These are phyloP conservation scores for Cadophora sp. DNA, from an alignment of 2,329 filamentous ascomycete genomes.

Conservation along the genomic window DNA sequence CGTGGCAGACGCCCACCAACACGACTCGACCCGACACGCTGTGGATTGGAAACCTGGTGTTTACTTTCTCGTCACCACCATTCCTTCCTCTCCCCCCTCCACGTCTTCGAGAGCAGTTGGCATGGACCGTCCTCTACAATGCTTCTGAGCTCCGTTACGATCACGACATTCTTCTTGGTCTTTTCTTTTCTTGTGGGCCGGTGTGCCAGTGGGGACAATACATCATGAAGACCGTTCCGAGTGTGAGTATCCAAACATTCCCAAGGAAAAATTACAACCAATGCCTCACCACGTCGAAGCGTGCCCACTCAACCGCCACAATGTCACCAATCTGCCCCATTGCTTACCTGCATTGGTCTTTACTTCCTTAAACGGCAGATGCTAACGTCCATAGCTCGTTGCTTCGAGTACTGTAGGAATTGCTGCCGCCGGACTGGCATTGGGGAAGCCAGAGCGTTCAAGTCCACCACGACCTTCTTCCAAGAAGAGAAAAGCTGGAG, in stretches of 20 bases:
- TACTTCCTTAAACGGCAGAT: constrained; percentile 16
- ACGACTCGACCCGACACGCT: constrained; percentile 14
- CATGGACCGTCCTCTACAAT: constrained; percentile 41
- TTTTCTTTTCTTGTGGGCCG: constrained; percentile 36
- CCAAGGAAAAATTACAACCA: constrained; percentile 21
- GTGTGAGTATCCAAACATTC: constrained; percentile 40
- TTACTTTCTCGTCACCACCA: constrained; percentile 28
- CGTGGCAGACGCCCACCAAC: constrained; percentile 7
- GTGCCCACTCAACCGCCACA: background rate
- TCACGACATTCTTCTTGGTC: constrained; percentile 34
- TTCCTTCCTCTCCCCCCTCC: constrained; percentile 15
- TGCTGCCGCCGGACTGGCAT: constrained; percentile 44
- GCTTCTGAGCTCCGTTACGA: constrained; percentile 38
- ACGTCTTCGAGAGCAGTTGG: constrained; percentile 31
- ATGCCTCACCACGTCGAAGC: background rate
- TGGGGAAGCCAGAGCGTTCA: constrained; percentile 43
- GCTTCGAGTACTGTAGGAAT: constrained; percentile 47
- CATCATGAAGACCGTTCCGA: constrained; percentile 45
- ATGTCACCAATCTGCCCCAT: background rate
- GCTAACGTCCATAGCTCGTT: constrained; percentile 43
- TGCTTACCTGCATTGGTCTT: background rate
- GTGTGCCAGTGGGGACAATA: constrained; percentile 31
- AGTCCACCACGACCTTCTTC: constrained; percentile 40
- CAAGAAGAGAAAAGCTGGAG: constrained; percentile 41
- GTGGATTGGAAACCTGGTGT: constrained; percentile 23